These are phyloP conservation scores for Cordyceps farinosa DNA, from an alignment of 2,329 filamentous ascomycete genomes.

Conservation along the genomic window DNA sequence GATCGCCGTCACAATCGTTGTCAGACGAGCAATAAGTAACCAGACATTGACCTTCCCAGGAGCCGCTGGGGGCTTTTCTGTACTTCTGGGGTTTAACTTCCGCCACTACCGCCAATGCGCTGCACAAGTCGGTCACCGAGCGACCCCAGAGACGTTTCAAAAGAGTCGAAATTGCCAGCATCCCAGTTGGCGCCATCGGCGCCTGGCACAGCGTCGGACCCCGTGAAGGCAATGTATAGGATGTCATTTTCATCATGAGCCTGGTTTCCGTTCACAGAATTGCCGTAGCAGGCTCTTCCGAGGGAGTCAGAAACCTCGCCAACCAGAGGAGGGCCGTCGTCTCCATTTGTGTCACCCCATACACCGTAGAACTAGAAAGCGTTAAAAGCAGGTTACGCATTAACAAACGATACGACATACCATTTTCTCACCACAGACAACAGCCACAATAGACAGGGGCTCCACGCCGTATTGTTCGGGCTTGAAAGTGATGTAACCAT, in stretches of 20 bases:
- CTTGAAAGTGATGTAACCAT: conserved; percentile 37
- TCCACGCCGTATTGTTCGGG: conserved; percentile 40
- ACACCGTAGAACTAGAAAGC: conserved; percentile 43
- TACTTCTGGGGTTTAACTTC: background rate
- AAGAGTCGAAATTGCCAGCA: conserved; percentile 37
- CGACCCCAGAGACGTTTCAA: conserved; percentile 44
- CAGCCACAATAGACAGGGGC: conserved; percentile 51
- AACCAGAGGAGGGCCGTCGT: background rate
- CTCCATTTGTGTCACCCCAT: conserved; percentile 53
- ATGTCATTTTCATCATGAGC: background rate
- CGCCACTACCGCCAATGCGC: background rate
- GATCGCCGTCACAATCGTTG: conserved; percentile 18
- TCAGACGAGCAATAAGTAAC: conserved; percentile 16
- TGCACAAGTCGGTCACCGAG: conserved; percentile 42
- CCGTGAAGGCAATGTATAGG: background rate
- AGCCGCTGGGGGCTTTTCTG: background rate
- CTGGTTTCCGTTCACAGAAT: background rate
- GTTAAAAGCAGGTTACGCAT: background rate
- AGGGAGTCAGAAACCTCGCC: background rate
- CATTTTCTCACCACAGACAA: conserved; percentile 49
- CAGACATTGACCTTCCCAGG: conserved; percentile 18
- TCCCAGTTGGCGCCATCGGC: background rate
- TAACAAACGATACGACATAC: conserved; percentile 23
- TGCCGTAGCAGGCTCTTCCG: background rate
- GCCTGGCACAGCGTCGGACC: background rate